phyloP scores from a whole-genome alignment of 371 early-diverging fungal species.

The Circinella minor region DNA sequence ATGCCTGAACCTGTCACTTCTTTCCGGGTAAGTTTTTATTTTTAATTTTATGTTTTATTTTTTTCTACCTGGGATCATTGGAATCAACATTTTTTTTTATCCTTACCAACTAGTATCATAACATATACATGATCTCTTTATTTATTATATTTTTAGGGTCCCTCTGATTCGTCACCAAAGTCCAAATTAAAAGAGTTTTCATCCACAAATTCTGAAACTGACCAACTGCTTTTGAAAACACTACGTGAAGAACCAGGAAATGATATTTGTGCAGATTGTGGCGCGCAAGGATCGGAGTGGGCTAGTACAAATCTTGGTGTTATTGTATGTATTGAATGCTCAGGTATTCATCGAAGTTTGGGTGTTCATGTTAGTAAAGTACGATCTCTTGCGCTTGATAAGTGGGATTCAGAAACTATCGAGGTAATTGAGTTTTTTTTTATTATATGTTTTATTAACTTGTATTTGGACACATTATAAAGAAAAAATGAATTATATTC shows the following conservation, averaged over 20 bases:
- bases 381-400: constrained; percentile 83
- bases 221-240: constrained; percentile 29
- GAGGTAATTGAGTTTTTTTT: constrained; percentile 44
- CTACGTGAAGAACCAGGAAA: constrained; percentile 65
- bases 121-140: background rate
- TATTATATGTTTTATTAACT: background rate
- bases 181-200: constrained; percentile 15
- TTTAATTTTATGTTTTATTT: background rate
- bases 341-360: constrained; percentile 95
- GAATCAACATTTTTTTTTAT: too few relatives aligned
- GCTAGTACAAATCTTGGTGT: constrained; percentile 91
- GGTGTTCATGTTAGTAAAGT: constrained; percentile 94
- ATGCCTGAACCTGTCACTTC: constrained; percentile 21
- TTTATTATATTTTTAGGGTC: background rate
- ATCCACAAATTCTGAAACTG: constrained; percentile 9
- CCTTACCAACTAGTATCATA: too few relatives aligned
- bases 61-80: too few relatives aligned
- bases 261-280: constrained; percentile 83
- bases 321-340: constrained; percentile 96
- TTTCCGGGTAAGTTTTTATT: constrained; percentile 17
- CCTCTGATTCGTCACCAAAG: constrained; percentile 12
- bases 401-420: constrained; percentile 84
- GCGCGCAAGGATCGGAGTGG: constrained; percentile 83
- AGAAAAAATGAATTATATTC: too few relatives aligned
- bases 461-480: too few relatives aligned